These are phyloP conservation scores for Apium graveolens DNA, from an alignment of 129 eudicot genomes.

Conservation along the genomic window DNA sequence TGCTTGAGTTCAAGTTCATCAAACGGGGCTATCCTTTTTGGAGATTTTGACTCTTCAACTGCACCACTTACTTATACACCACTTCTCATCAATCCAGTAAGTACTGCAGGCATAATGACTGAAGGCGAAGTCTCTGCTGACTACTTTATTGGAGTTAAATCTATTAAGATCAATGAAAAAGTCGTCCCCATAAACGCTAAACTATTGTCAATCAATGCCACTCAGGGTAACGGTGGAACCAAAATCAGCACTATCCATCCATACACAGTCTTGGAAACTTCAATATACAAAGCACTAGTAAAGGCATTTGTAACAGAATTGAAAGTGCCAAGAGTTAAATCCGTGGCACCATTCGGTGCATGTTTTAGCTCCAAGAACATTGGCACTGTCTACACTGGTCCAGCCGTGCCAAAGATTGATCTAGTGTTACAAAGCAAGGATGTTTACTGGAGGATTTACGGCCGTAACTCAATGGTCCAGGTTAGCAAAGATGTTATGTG, in stretches of 20 bases:
- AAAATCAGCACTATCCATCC: not conserved
- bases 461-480: slow-evolving; percentile 3
- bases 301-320: not conserved
- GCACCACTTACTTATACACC: not conserved
- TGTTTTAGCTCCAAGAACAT: not conserved
- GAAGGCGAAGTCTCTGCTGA: not conserved
- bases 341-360: not conserved
- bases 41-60: not conserved
- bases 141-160: not conserved
- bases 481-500: slow-evolving; percentile 10
- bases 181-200: not conserved
- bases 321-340: not conserved
- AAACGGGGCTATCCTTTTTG: not conserved
- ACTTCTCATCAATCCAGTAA: not conserved
- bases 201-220: not conserved
- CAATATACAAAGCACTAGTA: not conserved
- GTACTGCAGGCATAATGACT: not conserved
- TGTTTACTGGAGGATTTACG: slow-evolving; percentile 11
- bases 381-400: not conserved
- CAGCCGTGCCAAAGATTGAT: not conserved
- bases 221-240: not conserved
- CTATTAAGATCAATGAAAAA: not conserved
- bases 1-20: not conserved
- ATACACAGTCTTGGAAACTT: not conserved
- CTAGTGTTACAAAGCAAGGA: not conserved